Conservation (phyloP, 106 monocot genomes). For the Hemerocallis citrina region DNA sequence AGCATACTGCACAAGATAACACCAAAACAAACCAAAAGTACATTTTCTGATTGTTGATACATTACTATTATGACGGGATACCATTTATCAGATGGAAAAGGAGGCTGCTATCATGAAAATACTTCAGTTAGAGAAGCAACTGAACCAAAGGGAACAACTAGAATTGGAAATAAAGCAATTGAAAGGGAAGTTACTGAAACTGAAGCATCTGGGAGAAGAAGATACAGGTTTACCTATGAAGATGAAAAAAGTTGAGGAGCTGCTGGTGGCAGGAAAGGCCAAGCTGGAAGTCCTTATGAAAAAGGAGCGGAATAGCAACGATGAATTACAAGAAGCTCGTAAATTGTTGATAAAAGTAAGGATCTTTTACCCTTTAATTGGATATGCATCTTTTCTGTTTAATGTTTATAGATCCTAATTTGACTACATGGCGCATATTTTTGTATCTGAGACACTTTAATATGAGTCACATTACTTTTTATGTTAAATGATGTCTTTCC, state of each 20-base stretch:
- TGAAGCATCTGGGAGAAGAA: conserved; percentile 64
- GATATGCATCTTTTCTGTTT: too few relatives aligned
- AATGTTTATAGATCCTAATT: too few relatives aligned
- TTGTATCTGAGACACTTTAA: too few relatives aligned
- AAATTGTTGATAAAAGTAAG: conserved; percentile 44
- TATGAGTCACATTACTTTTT: too few relatives aligned
- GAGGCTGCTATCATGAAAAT: conserved; percentile 47
- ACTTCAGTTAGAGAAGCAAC: conserved; percentile 45
- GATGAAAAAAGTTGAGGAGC: conserved; percentile 25
- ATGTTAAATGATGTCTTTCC: too few relatives aligned
- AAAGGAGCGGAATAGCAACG: conserved; percentile 58
- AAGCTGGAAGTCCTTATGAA: conserved; percentile 32
- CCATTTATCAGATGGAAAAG: conserved; percentile 45
- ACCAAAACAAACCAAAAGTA: too few relatives aligned
- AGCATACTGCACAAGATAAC: too few relatives aligned
- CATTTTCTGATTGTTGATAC: too few relatives aligned
- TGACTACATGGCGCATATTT: too few relatives aligned
- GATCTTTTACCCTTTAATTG: background rate
- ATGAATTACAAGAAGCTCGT: conserved; percentile 52
- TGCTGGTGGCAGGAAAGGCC: conserved; percentile 36
- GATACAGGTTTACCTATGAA: conserved; percentile 29
- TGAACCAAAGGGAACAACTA: conserved; percentile 52
- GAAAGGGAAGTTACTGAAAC: conserved; percentile 52
- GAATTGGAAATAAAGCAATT: conserved; percentile 62
- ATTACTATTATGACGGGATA: background rate